Evolutionary conservation across 345 rosid genomes (phyloP).

Genomic region (Ricinus communis): DNA sequence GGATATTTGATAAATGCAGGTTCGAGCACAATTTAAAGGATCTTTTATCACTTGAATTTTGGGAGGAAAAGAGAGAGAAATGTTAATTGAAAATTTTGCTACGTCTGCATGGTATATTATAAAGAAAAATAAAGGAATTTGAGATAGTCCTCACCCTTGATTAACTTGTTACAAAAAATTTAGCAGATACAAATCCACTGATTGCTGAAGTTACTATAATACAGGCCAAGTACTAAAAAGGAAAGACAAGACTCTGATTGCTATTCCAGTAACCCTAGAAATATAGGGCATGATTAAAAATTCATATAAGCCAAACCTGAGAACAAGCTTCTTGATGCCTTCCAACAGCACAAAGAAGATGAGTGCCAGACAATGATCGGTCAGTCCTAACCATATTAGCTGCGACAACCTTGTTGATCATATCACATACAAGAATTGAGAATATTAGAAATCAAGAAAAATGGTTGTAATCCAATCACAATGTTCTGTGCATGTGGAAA

Average conservation of each 20-base stretch:
- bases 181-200: background rate
- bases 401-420: slow-evolving; percentile 74
- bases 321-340: slow-evolving; percentile 99
- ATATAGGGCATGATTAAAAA: background rate
- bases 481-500: background rate
- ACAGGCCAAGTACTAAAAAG: background rate
- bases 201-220: background rate
- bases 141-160: too few relatives aligned
- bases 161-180: background rate
- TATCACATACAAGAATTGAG: slow-evolving; percentile 5
- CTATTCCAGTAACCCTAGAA: background rate
- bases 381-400: slow-evolving; percentile 97
- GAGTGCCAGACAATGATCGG: slow-evolving; percentile 82
- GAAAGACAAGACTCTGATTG: background rate
- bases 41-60: background rate
- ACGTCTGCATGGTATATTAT: background rate
- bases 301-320: slow-evolving; percentile 53
- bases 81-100: background rate
- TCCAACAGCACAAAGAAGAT: slow-evolving; percentile 97
- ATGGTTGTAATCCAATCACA: slow-evolving; percentile 4
- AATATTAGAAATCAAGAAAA: slow-evolving; percentile 4
- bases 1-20: background rate
- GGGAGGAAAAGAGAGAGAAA: background rate
- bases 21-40: background rate
- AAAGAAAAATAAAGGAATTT: background rate